Percentiles rank a stretch among this genome's conserved stretches.
These are phyloP conservation scores for Saccharomycopsis capsularis DNA, from an alignment of 805 yeast genomes.

Conservation along the genomic window DNA sequence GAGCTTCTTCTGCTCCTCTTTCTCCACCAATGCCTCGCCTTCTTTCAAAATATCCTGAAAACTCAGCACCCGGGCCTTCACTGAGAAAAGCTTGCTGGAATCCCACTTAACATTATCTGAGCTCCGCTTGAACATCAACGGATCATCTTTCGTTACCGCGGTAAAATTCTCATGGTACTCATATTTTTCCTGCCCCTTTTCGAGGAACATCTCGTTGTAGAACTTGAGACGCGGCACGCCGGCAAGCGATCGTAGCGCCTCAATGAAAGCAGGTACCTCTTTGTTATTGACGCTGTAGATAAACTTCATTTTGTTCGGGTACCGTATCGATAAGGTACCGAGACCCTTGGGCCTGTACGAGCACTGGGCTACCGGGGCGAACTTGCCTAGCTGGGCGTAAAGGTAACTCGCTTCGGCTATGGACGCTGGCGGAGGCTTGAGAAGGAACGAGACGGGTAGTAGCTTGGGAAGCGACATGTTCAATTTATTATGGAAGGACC, in stretches of 20 bases:
- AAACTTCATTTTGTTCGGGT: constrained; percentile 3
- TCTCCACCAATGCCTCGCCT: not conserved
- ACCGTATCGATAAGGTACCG: constrained; percentile 5
- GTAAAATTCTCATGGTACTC: not conserved
- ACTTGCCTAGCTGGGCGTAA: not conserved
- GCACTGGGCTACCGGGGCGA: constrained; percentile 2
- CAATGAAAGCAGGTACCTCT: not conserved
- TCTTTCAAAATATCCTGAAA: not conserved
- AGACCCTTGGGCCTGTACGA: not conserved
- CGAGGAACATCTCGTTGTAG: not conserved
- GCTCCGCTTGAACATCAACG: not conserved
- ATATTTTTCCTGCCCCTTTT: not conserved
- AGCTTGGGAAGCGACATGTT: too few relatives aligned
- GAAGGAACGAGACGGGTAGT: not conserved
- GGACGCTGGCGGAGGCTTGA: constrained; percentile 1
- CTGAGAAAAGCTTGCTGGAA: not conserved
- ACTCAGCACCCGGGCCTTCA: not conserved
- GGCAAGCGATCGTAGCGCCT: not conserved
- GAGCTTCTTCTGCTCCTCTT: not conserved
- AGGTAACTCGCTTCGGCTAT: constrained; percentile 1
- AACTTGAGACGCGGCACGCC: constrained; percentile 4
- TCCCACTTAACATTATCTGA: not conserved
- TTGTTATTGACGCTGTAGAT: not conserved
- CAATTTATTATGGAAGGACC: not conserved
- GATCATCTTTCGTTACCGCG: not conserved